These are phyloP conservation scores for Pittosporum tobira DNA, from an alignment of 129 eudicot genomes.

Conservation along the genomic window DNA sequence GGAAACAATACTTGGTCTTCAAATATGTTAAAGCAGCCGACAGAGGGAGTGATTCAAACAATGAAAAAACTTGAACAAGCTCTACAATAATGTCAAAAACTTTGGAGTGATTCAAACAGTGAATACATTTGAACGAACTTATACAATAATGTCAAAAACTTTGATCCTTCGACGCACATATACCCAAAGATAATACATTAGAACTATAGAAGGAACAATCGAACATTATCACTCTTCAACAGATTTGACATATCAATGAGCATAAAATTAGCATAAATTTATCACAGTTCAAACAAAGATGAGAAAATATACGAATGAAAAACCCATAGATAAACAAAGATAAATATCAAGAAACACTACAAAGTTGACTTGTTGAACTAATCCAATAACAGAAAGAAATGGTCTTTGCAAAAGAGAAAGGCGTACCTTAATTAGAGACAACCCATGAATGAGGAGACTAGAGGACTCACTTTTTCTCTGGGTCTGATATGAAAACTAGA, in stretches of 20 bases:
- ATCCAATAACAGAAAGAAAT: constrained; percentile 7
- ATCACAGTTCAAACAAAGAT: neutral
- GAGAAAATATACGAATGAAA: neutral
- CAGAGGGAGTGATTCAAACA: no score
- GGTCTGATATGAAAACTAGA: constrained; percentile 11
- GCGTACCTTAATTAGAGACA: constrained; percentile 42
- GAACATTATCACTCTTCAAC: no score
- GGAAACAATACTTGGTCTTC: no score
- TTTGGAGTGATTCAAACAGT: no score
- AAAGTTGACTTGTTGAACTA: constrained; percentile 20
- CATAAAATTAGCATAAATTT: no score
- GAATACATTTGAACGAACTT: no score
- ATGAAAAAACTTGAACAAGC: no score
- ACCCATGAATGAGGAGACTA: constrained; percentile 23
- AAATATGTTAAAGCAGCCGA: no score
- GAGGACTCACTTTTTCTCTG: constrained; percentile 12
- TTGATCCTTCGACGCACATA: neutral
- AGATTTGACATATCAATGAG: no score
- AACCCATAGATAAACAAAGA: constrained; percentile 19
- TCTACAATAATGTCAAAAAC: no score
- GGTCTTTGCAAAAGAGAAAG: no score
- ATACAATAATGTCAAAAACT: constrained; percentile 1
- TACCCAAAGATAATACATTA: neutral
- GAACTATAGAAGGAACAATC: no score
- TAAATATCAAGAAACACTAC: constrained; percentile 1